These are phyloP conservation scores for Mycosarcoma mackinlayi DNA, from an alignment of 1,284 basidiomycete genomes.

Conservation along the genomic window DNA sequence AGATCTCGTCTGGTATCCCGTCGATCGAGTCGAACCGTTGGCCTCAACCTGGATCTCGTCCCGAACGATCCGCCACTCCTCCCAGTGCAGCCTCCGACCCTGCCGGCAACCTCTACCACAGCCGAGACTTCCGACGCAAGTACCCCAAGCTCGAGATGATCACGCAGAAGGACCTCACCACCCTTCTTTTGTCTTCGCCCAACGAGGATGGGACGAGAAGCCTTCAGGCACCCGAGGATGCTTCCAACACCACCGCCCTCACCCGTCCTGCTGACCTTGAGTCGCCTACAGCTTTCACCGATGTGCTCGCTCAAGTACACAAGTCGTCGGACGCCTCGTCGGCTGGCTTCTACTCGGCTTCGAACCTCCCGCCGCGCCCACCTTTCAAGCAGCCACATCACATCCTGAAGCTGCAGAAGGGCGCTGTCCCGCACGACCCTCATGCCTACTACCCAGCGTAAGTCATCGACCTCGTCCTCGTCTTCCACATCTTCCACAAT, in stretches of 20 bases:
- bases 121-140: conserved; percentile 89
- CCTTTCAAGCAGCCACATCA: conserved; percentile 64
- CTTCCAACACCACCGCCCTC: conserved; percentile 54
- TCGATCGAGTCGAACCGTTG: conserved; percentile 78
- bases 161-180: conserved; percentile 71
- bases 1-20: conserved; percentile 91
- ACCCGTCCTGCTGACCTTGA: conserved; percentile 61
- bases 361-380: conserved; percentile 62
- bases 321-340: conserved; percentile 36
- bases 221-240: conserved; percentile 54
- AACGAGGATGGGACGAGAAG: conserved; percentile 69
- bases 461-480: too few species aligned
- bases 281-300: conserved; percentile 65
- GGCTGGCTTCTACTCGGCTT: conserved; percentile 52
- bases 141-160: conserved; percentile 79
- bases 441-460: conserved; percentile 64
- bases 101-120: conserved; percentile 76
- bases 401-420: conserved; percentile 64
- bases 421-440: conserved; percentile 62
- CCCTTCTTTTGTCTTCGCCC: conserved; percentile 83
- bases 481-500: too few species aligned
- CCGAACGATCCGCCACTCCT: conserved; percentile 85
- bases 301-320: conserved; percentile 65
- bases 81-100: too few species aligned
- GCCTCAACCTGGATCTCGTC: conserved; percentile 85